A percentile compares a stretch with the other conserved stretches of the same genome.
These are phyloP conservation scores for Rhizopus sp. DNA, from an alignment of 371 early-diverging fungal species.

Conservation along the genomic window DNA sequence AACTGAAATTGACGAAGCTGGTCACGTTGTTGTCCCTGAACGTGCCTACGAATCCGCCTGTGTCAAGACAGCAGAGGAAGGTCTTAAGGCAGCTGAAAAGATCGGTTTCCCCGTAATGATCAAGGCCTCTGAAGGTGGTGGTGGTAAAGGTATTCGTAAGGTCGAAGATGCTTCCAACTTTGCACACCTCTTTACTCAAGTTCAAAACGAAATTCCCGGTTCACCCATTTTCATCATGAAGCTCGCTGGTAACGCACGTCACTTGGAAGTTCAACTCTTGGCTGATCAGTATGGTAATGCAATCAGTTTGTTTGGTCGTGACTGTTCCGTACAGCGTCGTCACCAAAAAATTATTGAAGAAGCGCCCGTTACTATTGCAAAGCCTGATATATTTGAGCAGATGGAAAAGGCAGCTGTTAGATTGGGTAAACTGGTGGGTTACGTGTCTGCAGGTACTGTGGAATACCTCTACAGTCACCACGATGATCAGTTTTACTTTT, in stretches of 20 bases:
- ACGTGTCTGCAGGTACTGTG: conserved; percentile 97
- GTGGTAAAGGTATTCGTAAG: conserved; percentile 98
- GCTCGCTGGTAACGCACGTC: conserved; percentile 93
- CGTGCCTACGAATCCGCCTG: conserved; percentile 80
- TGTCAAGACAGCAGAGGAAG: conserved; percentile 76
- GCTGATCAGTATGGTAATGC: conserved; percentile 98
- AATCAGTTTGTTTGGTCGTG: conserved; percentile 97
- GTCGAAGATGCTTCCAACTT: conserved; percentile 78
- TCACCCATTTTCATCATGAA: conserved; percentile 98
- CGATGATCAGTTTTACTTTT: conserved; percentile 90
- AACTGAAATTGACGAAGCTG: conserved; percentile 61
- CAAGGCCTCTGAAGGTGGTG: conserved; percentile 99
- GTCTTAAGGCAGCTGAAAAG: conserved; percentile 76
- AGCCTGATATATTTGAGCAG: conserved; percentile 74
- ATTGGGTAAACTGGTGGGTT: conserved; percentile 92
- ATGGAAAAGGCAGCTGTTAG: conserved; percentile 97
- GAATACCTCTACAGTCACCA: conserved; percentile 95
- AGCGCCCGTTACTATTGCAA: conserved; percentile 94
- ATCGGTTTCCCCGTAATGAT: conserved; percentile 99
- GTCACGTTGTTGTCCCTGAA: conserved; percentile 82
- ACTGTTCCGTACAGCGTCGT: conserved; percentile 98
- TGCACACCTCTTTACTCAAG: conserved; percentile 81
- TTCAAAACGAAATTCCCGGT: conserved; percentile 93
- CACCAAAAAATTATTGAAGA: conserved; percentile 97
- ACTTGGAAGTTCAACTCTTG: conserved; percentile 97